These are phyloP conservation scores for Globisporangium abappressorium DNA, from an alignment of 352 stramenopile genomes.

Conservation along the genomic window DNA sequence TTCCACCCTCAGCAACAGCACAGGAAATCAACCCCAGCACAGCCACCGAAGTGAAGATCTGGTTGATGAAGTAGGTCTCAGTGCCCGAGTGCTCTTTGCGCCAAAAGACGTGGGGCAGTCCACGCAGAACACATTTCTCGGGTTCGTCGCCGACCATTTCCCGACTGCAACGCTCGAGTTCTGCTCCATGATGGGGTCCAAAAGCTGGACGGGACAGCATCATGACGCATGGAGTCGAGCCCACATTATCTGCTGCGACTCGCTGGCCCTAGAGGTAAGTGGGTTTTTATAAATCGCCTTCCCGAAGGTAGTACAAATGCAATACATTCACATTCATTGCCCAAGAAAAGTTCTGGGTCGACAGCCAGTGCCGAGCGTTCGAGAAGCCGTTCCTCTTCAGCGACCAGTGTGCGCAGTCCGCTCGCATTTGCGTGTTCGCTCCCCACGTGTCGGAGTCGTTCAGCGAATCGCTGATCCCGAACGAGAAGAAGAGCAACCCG, in stretches of 20 bases:
- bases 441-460: conserved; percentile 21
- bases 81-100: conserved; percentile 6
- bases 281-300: neutral
- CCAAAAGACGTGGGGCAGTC: neutral
- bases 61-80: conserved; percentile 10
- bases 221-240: conserved; percentile 10
- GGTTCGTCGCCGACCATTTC: conserved; percentile 5
- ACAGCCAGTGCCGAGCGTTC: conserved; percentile 21
- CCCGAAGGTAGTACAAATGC: neutral
- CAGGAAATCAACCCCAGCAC: too few species aligned
- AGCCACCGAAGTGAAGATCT: neutral
- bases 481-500: conserved; percentile 4
- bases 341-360: conserved; percentile 22
- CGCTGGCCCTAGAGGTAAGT: conserved; percentile 10
- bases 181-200: neutral
- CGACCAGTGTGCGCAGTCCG: neutral
- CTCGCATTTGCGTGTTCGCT: conserved; percentile 6
- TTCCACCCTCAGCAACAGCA: neutral
- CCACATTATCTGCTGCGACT: conserved; percentile 14
- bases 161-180: conserved; percentile 2
- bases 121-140: conserved; percentile 1
- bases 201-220: neutral
- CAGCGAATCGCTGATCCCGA: conserved; percentile 18
- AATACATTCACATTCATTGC: neutral
- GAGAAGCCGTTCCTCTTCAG: conserved; percentile 22